Conservation (phyloP, 345 rosid genomes). For the Pugionium cornutum region DNA sequence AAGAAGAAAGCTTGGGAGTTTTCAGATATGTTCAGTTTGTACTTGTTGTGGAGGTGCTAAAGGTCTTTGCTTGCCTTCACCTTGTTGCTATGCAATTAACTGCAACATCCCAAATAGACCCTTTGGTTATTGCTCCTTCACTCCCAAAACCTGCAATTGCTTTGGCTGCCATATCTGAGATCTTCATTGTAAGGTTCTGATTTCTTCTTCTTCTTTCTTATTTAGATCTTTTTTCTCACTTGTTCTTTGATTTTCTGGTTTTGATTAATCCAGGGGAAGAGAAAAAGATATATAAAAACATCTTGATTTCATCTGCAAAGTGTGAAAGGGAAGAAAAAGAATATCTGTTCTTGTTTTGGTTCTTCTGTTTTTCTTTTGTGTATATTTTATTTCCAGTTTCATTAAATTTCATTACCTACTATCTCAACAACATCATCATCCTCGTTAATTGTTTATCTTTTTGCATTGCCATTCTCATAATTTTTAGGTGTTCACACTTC, state of each 20-base stretch:
- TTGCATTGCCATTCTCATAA: no score
- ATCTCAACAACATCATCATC: slow-evolving; percentile 13
- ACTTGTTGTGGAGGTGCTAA: slow-evolving; percentile 94
- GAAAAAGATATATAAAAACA: slow-evolving; percentile 28
- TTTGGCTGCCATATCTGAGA: slow-evolving; percentile 79
- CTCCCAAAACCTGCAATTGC: slow-evolving; percentile 96
- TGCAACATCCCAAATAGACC: slow-evolving; percentile 98
- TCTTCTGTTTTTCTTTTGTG: slow-evolving; percentile 50
- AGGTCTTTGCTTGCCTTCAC: slow-evolving; percentile 79
- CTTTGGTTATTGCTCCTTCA: slow-evolving; percentile 94
- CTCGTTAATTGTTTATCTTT: slow-evolving; percentile 27
- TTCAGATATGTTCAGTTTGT: slow-evolving; percentile 88
- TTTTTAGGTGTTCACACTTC: background rate
- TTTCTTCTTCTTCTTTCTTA: background rate
- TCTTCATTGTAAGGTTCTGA: slow-evolving; percentile 19
- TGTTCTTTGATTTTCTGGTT: no score
- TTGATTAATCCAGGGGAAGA: slow-evolving; percentile 12
- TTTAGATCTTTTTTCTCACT: no score
- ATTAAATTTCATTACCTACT: slow-evolving; percentile 36
- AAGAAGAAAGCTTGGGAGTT: slow-evolving; percentile 72
- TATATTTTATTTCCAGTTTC: slow-evolving; percentile 28
- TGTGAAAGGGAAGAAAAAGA: slow-evolving; percentile 30
- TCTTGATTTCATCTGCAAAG: no score
- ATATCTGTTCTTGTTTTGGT: slow-evolving; percentile 33
- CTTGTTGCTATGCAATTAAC: slow-evolving; percentile 95